Conservation (phyloP, 768 basidiomycete species). For the Hypholoma sublateritium region DNA sequence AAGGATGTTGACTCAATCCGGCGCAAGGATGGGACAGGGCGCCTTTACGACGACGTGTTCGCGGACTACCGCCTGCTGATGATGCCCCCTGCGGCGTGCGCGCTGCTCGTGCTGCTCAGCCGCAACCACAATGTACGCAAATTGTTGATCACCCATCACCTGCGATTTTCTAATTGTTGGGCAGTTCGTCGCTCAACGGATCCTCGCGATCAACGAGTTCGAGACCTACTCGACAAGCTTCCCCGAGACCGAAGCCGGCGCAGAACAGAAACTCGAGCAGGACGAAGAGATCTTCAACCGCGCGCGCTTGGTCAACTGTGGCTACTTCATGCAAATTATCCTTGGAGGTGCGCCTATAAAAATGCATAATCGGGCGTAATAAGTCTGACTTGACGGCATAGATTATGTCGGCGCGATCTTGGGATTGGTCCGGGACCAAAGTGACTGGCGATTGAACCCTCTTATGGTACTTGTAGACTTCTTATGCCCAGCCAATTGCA, state of each 20-base stretch:
- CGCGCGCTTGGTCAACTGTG: conserved; percentile 71
- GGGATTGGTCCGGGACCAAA: conserved; percentile 63
- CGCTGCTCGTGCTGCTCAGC: conserved; percentile 65
- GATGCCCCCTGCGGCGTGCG: conserved; percentile 74
- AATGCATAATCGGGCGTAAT: not conserved
- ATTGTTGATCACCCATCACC: not conserved
- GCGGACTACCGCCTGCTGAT: conserved; percentile 62
- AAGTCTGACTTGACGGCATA: conserved; percentile 3
- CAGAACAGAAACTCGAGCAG: conserved; percentile 37
- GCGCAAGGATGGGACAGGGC: conserved; percentile 64
- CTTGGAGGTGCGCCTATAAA: conserved; percentile 40
- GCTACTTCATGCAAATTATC: conserved; percentile 69
- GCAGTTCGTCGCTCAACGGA: conserved; percentile 69
- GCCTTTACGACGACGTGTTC: conserved; percentile 67
- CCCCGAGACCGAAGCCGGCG: conserved; percentile 15
- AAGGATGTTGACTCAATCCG: conserved; percentile 49
- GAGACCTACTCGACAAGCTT: conserved; percentile 38
- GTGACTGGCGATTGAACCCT: conserved; percentile 68
- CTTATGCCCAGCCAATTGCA: not conserved
- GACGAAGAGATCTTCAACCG: conserved; percentile 81
- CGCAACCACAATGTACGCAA: conserved; percentile 72
- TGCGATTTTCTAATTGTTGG: conserved; percentile 6
- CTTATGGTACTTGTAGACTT: conserved; percentile 42
- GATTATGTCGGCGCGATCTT: conserved; percentile 80
- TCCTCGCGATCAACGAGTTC: conserved; percentile 69